phyloP scores from a whole-genome alignment of 2,329 filamentous ascomycete genomes.

The Sporothrix curviconia region DNA sequence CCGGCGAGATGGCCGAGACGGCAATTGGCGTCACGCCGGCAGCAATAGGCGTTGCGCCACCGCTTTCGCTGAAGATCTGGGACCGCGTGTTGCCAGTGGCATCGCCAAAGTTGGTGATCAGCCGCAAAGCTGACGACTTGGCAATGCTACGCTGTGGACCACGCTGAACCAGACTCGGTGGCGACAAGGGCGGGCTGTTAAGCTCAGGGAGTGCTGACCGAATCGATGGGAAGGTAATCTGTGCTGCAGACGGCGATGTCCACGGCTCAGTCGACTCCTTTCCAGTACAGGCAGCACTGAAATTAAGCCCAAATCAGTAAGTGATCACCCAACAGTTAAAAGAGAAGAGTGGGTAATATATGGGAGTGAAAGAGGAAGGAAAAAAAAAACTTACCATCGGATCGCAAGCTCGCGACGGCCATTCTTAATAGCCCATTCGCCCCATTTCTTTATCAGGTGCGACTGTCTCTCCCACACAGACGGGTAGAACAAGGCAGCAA shows the following conservation, averaged over 20 bases:
- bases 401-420: conserved; percentile 87
- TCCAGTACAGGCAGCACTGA: conserved; percentile 78
- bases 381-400: conserved; percentile 53
- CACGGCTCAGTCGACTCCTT: conserved; percentile 79
- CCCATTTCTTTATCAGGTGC: conserved; percentile 87
- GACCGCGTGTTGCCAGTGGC: conserved; percentile 42
- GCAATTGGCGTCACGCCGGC: conserved; percentile 84
- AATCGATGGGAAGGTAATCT: conserved; percentile 45
- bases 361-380: not conserved
- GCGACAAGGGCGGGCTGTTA: conserved; percentile 66
- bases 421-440: conserved; percentile 80
- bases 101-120: conserved; percentile 79
- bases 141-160: conserved; percentile 58
- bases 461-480: conserved; percentile 86
- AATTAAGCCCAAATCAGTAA: not conserved
- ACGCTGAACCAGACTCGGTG: conserved; percentile 52
- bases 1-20: conserved; percentile 68
- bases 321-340: too few species aligned
- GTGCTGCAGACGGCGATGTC: conserved; percentile 73
- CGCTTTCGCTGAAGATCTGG: conserved; percentile 55
- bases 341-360: too few species aligned
- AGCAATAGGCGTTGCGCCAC: conserved; percentile 65
- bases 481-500: conserved; percentile 77
- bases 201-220: conserved; percentile 52
- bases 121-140: conserved; percentile 77